Base-by-base conservation (phyloP, 2,329 filamentous ascomycete species). In the Trichoderma cornu-damae region DNA sequence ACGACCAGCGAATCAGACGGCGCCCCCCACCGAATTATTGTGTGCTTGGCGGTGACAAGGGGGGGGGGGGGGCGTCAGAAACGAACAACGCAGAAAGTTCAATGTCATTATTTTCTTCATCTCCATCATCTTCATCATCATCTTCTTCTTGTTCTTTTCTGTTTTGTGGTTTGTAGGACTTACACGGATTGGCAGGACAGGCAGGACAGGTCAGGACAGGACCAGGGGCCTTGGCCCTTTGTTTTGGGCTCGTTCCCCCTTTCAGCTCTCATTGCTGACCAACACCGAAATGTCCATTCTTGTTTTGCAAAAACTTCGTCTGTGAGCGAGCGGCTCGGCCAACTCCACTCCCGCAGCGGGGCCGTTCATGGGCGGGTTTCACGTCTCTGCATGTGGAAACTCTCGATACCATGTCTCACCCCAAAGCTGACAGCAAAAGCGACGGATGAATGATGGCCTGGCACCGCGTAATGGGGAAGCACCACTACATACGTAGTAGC, bases 1-100 rank as follows among this genome's bases (percentile, higher is more conserved):
- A 20, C 40, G 40, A 30, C 51, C 42, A 9, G 42, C 51, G 40
- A 54, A 54, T 54, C 51, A 54, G 40, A 46, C 9, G 7, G n/a
- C 22, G 24, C 16, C 16, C 49, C 38, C 49, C 26, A 34, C 49
- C 38, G 9, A 16, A 20, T 26, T 32, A 47, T 47, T 28, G 26
- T 28, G 9, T 43, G 28, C 28, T 24, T 35, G 32, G 40, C 28
- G 28, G 50, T 53, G 50, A 53, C 50, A 44, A 22, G 50, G 40
- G 50, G 40, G 11, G 40, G 26, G 22, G 37, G 28, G 8, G 8
- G 30, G n/a, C n/a, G n/a, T n/a, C n/a, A 32, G 32, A 46, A n/a
- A 30, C 12, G 47, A 37, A 30, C 35, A 51, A 26, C 40, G 26
- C 40, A 53, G 26, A 22, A 43, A 28, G n/a, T 14, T 34, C 12